Conservation (phyloP, 2,329 filamentous ascomycete species). For the Ploettnerulaceae sp. region DNA sequence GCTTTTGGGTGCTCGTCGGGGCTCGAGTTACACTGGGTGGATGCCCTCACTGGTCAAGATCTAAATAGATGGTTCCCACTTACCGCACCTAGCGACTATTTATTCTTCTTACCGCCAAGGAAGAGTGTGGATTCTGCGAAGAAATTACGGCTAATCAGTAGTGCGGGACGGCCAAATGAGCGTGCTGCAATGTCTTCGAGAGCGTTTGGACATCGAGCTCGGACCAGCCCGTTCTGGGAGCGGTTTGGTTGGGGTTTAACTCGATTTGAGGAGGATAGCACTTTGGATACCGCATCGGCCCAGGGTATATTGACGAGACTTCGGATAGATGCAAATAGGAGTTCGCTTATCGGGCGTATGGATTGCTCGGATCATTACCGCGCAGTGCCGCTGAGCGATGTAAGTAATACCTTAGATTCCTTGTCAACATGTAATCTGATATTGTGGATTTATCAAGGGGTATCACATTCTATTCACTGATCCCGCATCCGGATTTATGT, state of each 20-base stretch:
- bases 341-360: slow-evolving; percentile 16
- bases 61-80: slow-evolving; percentile 52
- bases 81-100: slow-evolving; percentile 47
- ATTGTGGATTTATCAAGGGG: slow-evolving; percentile 27
- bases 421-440: neutral
- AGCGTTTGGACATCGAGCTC: slow-evolving; percentile 24
- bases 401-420: neutral
- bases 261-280: slow-evolving; percentile 12
- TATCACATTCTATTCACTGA: slow-evolving; percentile 62
- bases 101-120: slow-evolving; percentile 56
- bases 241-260: slow-evolving; percentile 16
- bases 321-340: slow-evolving; percentile 15
- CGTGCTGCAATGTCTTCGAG: slow-evolving; percentile 26
- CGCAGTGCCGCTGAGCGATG: slow-evolving; percentile 60
- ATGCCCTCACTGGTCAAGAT: slow-evolving; percentile 43
- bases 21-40: slow-evolving; percentile 58
- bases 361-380: slow-evolving; percentile 52
- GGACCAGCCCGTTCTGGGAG: slow-evolving; percentile 28
- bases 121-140: slow-evolving; percentile 47
- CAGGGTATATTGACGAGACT: slow-evolving; percentile 19
- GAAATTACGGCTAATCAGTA: slow-evolving; percentile 59
- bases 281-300: slow-evolving; percentile 1
- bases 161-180: slow-evolving; percentile 44
- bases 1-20: slow-evolving; percentile 60
- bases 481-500: slow-evolving; percentile 50